A percentile compares a stretch with the other conserved stretches of the same genome.
Conservation (phyloP, 495 filamentous ascomycete species). For the Trichoderma erinaceum region DNA sequence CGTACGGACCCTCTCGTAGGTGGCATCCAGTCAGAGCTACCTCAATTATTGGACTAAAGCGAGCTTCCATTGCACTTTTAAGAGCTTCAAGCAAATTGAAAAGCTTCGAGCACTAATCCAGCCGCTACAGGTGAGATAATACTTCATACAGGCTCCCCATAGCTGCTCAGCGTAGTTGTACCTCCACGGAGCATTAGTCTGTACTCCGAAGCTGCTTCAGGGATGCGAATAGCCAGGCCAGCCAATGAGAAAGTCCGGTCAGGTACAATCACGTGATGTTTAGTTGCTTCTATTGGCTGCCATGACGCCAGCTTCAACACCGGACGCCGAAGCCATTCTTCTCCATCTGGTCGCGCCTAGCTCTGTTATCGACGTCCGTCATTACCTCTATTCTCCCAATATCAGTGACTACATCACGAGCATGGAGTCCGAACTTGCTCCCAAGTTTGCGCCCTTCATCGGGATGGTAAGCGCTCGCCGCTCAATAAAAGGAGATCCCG, state of each 20-base stretch:
- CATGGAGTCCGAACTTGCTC: slow-evolving; percentile 63
- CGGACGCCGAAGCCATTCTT: not conserved
- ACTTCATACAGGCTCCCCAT: not conserved
- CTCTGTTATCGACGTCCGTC: not conserved
- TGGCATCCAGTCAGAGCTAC: no score
- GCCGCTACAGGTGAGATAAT: not conserved
- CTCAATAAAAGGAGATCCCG: slow-evolving; percentile 28
- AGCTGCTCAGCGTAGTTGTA: not conserved
- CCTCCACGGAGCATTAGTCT: not conserved
- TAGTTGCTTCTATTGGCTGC: not conserved
- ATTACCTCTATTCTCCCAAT: not conserved
- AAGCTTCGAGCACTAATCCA: no score
- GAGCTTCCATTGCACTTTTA: no score
- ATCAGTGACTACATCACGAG: slow-evolving; percentile 35
- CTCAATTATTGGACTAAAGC: no score
- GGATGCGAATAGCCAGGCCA: not conserved
- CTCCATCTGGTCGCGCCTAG: not conserved
- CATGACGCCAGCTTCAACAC: slow-evolving; percentile 16
- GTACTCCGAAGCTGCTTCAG: not conserved
- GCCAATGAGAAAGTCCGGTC: not conserved
- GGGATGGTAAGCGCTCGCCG: slow-evolving; percentile 70
- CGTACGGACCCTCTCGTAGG: no score
- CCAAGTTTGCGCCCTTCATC: slow-evolving; percentile 94
- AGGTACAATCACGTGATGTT: not conserved
- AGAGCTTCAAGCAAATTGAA: no score